Evolutionary conservation across 2,329 filamentous ascomycete species (phyloP), one percentile per base, ranked within the genome.

Genomic region (Colletotrichum cereale): DNA sequence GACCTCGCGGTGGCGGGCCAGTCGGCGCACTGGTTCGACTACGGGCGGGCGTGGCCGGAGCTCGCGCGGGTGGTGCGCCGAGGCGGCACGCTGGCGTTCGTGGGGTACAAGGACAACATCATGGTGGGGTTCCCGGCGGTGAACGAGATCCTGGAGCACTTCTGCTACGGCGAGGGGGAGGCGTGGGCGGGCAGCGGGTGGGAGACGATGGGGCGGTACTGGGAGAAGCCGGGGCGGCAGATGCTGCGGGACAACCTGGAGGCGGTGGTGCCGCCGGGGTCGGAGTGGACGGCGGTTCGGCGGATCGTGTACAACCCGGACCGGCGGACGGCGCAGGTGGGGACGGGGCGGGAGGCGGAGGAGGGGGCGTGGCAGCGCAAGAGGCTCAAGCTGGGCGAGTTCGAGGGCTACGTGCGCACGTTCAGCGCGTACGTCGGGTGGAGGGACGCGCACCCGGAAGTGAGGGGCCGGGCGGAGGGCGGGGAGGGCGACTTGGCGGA

Each of bases 11-110:
- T 86, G 21, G 80, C 84, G 5, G 86, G 83, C 10, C 89, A 92
- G 75, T 85, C 90, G 10, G 89, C 89, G 50, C 90, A 92, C 77
- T 92, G 90, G 90, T 92, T 92, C 78, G 85, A 91, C 77, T 89
- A 88, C 75, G 50, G 73, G 10, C 82, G 81, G 48, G 83, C 86
- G 3, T 92, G 88, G 87, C 84, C 84, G 0, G 86, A 88, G 75
- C 77, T 92, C 68, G 81, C 80, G 12, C 83, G 88, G 16, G 85
- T 89, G 10, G 80, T 91, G 50, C 83, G 86, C 60, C 78, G 79
- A 2, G 87, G 87, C 18, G 90, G 89, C 21, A 88, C 87, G 0
- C 75, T 92, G n/a, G 89, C 89, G 0, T 89, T 90, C 77, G 91
- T 87, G 88, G 89, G 89, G 2, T 92, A 92, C 79, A 89, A 88